Evolutionary conservation across 768 basidiomycete species (phyloP).

Genomic region (Suillus luteus): DNA sequence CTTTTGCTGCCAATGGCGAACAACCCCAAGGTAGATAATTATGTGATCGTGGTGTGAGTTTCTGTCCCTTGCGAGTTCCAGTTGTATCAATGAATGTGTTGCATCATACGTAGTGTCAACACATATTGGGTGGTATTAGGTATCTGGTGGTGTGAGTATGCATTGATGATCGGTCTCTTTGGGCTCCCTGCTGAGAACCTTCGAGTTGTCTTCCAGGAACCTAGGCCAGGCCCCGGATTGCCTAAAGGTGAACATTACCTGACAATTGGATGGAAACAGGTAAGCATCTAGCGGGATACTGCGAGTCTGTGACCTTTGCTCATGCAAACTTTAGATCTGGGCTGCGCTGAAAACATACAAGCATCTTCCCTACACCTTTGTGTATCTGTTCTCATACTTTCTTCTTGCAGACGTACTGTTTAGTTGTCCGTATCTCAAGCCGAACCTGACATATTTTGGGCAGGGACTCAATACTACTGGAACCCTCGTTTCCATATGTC

Average conservation of each 20-base stretch:
- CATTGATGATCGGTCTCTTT: neutral
- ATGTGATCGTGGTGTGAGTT: constrained; percentile 68
- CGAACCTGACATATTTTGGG: constrained; percentile 11
- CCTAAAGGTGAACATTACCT: constrained; percentile 78
- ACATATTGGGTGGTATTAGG: constrained; percentile 78
- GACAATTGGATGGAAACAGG: constrained; percentile 87
- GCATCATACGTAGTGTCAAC: constrained; percentile 61
- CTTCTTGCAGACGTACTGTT: constrained; percentile 75
- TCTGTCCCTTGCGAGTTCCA: neutral
- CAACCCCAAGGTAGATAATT: constrained; percentile 72
- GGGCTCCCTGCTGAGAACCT: constrained; percentile 3
- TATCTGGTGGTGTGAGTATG: constrained; percentile 82
- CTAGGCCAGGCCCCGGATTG: constrained; percentile 75
- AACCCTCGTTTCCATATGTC: constrained; percentile 72
- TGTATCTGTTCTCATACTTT: constrained; percentile 76
- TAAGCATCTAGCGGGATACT: constrained; percentile 21
- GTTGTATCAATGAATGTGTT: constrained; percentile 26
- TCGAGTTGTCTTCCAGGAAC: constrained; percentile 80
- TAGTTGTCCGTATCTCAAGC: neutral
- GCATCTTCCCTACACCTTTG: constrained; percentile 78
- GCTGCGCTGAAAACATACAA: constrained; percentile 72
- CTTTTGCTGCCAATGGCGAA: constrained; percentile 59
- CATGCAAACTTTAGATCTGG: constrained; percentile 63
- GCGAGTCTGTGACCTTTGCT: constrained; percentile 8
- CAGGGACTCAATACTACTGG: constrained; percentile 83